Conservation (phyloP, 148 eudicot species). For the Diospyros lotus region DNA sequence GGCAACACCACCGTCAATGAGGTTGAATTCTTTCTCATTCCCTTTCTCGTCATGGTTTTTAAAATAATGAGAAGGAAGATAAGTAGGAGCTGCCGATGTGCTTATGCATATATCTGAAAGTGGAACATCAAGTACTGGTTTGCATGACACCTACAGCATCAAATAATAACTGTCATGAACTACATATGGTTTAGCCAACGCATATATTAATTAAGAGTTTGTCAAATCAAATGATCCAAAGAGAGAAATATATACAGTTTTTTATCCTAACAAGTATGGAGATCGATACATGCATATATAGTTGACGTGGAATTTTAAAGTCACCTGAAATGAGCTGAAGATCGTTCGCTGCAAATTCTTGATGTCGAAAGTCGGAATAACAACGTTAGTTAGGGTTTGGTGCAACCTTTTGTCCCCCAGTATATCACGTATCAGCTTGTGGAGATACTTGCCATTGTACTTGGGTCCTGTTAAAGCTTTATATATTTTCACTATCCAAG, state of each 20-base stretch:
- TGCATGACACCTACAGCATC: conserved; percentile 17
- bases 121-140: conserved; percentile 27
- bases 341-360: conserved; percentile 45
- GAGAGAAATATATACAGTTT: too few relatives aligned
- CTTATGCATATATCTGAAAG: conserved; percentile 58
- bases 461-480: conserved; percentile 22
- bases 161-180: neutral
- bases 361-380: conserved; percentile 27
- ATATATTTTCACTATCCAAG: conserved; percentile 9
- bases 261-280: too few relatives aligned
- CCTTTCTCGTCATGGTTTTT: conserved; percentile 25
- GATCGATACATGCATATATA: too few relatives aligned
- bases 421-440: conserved; percentile 21
- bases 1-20: conserved; percentile 66
- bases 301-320: too few relatives aligned
- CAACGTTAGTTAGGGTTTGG: too few relatives aligned
- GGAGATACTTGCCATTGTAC: conserved; percentile 26
- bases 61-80: conserved; percentile 56
- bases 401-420: conserved; percentile 41
- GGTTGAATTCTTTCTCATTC: conserved; percentile 38
- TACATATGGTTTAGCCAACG: neutral
- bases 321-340: conserved; percentile 31
- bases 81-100: conserved; percentile 75
- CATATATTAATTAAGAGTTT: too few relatives aligned
- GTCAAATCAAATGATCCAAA: too few relatives aligned